Conservation (phyloP, 2,329 filamentous ascomycete genomes). For the Fusarium sp. region DNA sequence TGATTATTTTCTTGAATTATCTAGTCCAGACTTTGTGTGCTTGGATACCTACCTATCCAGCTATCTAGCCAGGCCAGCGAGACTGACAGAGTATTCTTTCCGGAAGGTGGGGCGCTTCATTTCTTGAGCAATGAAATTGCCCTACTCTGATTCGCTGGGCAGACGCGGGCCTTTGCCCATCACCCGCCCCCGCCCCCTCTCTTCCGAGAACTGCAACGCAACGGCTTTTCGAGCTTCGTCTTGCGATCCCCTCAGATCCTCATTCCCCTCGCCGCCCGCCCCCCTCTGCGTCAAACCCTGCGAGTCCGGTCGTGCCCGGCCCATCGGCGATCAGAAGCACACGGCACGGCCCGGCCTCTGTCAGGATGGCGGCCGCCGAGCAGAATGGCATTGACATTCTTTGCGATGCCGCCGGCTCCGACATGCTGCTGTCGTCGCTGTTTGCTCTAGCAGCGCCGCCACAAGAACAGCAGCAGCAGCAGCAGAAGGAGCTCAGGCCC, state of each 20-base stretch:
- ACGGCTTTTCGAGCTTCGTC: slow-evolving; percentile 25
- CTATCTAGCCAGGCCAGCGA: background rate
- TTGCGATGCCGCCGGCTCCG: slow-evolving; percentile 49
- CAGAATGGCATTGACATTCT: slow-evolving; percentile 50
- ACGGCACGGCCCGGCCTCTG: slow-evolving; percentile 32
- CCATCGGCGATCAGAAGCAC: slow-evolving; percentile 5
- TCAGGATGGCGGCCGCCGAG: slow-evolving; percentile 44
- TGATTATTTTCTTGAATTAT: too few relatives aligned
- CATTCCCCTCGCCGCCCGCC: background rate
- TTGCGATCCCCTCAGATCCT: slow-evolving; percentile 33
- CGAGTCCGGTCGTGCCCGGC: slow-evolving; percentile 9
- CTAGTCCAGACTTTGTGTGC: too few relatives aligned
- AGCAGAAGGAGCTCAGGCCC: slow-evolving; percentile 21
- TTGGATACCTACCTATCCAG: too few relatives aligned
- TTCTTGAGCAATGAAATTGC: slow-evolving; percentile 22
- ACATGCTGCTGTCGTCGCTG: slow-evolving; percentile 48
- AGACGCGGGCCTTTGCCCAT: slow-evolving; percentile 27
- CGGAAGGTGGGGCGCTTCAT: background rate
- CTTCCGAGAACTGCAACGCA: slow-evolving; percentile 33
- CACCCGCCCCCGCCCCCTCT: slow-evolving; percentile 36
- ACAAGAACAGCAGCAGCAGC: slow-evolving; percentile 37
- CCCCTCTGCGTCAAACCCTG: background rate
- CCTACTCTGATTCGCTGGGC: slow-evolving; percentile 28
- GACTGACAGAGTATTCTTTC: background rate
- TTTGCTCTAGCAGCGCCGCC: slow-evolving; percentile 45